phyloP scores from a whole-genome alignment of 2,329 filamentous ascomycete species.

The Basipetospora sp. region DNA sequence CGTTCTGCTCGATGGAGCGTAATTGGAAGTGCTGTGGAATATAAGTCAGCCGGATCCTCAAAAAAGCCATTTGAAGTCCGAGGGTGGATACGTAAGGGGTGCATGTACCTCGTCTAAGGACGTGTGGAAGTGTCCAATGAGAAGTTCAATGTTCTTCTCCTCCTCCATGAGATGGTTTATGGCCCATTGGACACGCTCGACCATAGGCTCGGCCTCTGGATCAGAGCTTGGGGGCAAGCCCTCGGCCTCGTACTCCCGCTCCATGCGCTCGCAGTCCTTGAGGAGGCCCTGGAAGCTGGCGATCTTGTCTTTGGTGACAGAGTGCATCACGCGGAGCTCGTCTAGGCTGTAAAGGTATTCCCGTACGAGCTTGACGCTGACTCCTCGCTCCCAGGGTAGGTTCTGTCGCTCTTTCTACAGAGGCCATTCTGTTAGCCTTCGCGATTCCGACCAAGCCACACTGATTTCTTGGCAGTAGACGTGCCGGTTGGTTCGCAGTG shows the following conservation, averaged over 20 bases:
- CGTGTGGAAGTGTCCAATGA: constrained; percentile 41
- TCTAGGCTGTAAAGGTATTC: constrained; percentile 6
- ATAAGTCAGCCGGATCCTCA: too few species aligned
- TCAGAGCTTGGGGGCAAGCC: neutral
- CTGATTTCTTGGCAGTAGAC: neutral
- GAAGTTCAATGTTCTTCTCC: constrained; percentile 50
- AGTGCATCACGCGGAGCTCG: constrained; percentile 3
- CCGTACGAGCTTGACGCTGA: constrained; percentile 3
- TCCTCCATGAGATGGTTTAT: constrained; percentile 54
- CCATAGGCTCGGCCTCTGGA: constrained; percentile 31
- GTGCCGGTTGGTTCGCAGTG: neutral
- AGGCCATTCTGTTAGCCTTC: neutral
- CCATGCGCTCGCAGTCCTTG: neutral
- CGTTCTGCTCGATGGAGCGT: constrained; percentile 6
- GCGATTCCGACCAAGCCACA: too few species aligned
- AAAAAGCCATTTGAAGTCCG: too few species aligned
- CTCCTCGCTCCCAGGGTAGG: constrained; percentile 5
- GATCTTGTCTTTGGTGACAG: constrained; percentile 2
- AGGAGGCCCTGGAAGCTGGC: neutral
- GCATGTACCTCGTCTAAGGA: constrained; percentile 1
- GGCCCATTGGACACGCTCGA: constrained; percentile 40
- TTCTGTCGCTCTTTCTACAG: constrained; percentile 6
- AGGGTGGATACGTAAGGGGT: too few species aligned
- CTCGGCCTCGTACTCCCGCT: neutral
- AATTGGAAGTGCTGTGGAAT: constrained; percentile 4